These are phyloP conservation scores for Teunomyces barrocoloradensis DNA, from an alignment of 805 yeast genomes.

Conservation along the genomic window DNA sequence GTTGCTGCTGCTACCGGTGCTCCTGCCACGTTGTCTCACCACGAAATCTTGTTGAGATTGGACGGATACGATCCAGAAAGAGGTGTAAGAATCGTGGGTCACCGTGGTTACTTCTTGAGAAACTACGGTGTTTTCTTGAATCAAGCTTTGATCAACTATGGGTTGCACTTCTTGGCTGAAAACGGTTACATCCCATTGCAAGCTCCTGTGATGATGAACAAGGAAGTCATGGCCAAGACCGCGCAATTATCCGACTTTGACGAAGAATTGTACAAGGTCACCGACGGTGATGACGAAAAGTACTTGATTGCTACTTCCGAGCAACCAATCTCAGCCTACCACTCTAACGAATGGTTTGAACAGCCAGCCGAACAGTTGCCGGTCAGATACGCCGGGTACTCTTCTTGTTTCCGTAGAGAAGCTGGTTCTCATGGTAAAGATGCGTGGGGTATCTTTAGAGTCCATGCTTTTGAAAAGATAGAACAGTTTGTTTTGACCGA, in stretches of 20 bases:
- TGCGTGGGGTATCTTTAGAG: constrained; percentile 99
- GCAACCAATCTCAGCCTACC: constrained; percentile 98
- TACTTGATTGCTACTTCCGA: constrained; percentile 97
- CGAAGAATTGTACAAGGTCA: constrained; percentile 95
- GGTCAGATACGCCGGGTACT: constrained; percentile 94
- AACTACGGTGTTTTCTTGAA: constrained; percentile 94
- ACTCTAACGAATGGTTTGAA: constrained; percentile 97
- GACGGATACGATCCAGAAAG: constrained; percentile 99
- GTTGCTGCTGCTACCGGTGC: constrained; percentile 76
- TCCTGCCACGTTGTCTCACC: constrained; percentile 84
- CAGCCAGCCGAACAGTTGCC: constrained; percentile 96
- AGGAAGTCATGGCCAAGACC: constrained; percentile 98
- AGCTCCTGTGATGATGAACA: constrained; percentile 99
- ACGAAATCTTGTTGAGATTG: constrained; percentile 87
- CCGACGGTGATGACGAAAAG: constrained; percentile 97
- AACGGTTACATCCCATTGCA: constrained; percentile 87
- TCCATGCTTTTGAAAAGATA: constrained; percentile 96
- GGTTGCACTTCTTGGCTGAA: constrained; percentile 76
- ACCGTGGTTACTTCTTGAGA: constrained; percentile 96
- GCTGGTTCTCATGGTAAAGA: constrained; percentile 99
- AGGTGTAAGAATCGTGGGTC: constrained; percentile 96
- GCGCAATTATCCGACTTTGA: constrained; percentile 98
- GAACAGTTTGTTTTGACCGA: constrained; percentile 95
- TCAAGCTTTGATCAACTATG: constrained; percentile 97
- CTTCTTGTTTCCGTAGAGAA: constrained; percentile 98